Evolutionary conservation across 2,329 filamentous ascomycete genomes (phyloP), one percentile per base, ranked within the genome.

Genomic region (Fusarium miscanthi): DNA sequence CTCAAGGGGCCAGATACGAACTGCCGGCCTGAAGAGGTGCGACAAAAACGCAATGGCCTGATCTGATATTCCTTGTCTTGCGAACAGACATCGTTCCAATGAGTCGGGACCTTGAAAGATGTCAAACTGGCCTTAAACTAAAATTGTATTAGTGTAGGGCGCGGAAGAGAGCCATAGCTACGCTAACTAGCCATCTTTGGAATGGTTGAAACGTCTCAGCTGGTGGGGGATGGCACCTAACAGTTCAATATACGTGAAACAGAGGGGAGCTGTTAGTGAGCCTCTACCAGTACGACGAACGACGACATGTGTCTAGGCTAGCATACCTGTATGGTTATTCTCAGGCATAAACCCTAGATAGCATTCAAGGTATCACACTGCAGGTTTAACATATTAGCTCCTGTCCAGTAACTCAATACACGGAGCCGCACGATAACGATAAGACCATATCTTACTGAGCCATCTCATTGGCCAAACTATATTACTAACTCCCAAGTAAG

Each of bases 391-490:
- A 41, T 8, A 31, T 19, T 41, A 41, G 51, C 25, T 38, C n/a
- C 14, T 17, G 25, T 12, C n/a, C 19, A 19, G 14, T 19, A n/a
- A 9, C 27, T 33, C 17, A 43, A 23, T 21, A 4, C n/a, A 17
- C n/a, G n/a, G 40, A 57, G 53, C 30, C 40, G n/a, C 40, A 57
- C 14, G 30, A 48, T 48, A n/a, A 33, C 19, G 40, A 57, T 48
- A 48, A 48, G 17, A 21, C 13, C 23, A 3, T 23, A 21, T n/a
- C 19, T 35, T n/a, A 17, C 2, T 10, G 0, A 1, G 2, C 1
- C 8, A 14, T n/a, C 5, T 54, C 11, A 63, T 64, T 58, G 60
- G 60, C 1, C 16, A 21, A 8, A 7, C 13, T 2, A 1, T 10
- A 27, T 35, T 43, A 56, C 38, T 21, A 52, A 52, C n/a, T 4